A percentile compares a stretch with the other conserved stretches of the same genome.
Conservation (phyloP, 1,284 basidiomycete species). For the Austroboletus niveus region DNA sequence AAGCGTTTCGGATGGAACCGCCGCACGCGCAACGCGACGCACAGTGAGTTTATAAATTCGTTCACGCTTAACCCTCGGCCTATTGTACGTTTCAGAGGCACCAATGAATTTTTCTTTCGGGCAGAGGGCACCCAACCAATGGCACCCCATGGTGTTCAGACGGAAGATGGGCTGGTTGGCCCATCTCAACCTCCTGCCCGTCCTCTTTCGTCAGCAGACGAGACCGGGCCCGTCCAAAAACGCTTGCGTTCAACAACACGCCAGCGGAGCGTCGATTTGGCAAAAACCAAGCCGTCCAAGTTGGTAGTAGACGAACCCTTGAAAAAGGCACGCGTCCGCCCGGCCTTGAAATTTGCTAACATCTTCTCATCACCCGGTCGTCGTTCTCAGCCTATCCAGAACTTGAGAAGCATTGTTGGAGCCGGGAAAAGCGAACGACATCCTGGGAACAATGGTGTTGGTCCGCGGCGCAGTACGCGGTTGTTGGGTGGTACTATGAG, state of each 20-base stretch:
- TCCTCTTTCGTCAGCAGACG: slow-evolving; percentile 76
- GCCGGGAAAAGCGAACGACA: slow-evolving; percentile 50
- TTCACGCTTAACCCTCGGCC: slow-evolving; percentile 2
- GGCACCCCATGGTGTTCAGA: slow-evolving; percentile 36
- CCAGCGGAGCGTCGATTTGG: slow-evolving; percentile 46
- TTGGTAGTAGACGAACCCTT: slow-evolving; percentile 58
- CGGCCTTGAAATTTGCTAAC: slow-evolving; percentile 75
- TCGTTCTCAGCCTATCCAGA: slow-evolving; percentile 66
- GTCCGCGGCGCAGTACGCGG: slow-evolving; percentile 67
- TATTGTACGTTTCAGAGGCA: slow-evolving; percentile 39
- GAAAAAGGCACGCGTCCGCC: slow-evolving; percentile 84
- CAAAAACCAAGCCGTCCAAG: slow-evolving; percentile 53
- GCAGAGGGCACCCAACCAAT: slow-evolving; percentile 54
- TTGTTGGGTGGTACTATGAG: slow-evolving; percentile 52
- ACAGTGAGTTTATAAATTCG: slow-evolving; percentile 44
- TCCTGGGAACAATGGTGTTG: slow-evolving; percentile 38
- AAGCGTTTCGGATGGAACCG: slow-evolving; percentile 55
- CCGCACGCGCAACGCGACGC: slow-evolving; percentile 55
- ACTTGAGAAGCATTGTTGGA: slow-evolving; percentile 48
- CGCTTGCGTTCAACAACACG: slow-evolving; percentile 63
- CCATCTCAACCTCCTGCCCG: slow-evolving; percentile 50
- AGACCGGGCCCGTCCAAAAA: slow-evolving; percentile 73
- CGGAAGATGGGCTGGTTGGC: slow-evolving; percentile 35
- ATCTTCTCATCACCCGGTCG: slow-evolving; percentile 77
- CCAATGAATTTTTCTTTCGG: slow-evolving; percentile 58